phyloP scores from a whole-genome alignment of 1,284 basidiomycete genomes.

The Golubevia pallescens region DNA sequence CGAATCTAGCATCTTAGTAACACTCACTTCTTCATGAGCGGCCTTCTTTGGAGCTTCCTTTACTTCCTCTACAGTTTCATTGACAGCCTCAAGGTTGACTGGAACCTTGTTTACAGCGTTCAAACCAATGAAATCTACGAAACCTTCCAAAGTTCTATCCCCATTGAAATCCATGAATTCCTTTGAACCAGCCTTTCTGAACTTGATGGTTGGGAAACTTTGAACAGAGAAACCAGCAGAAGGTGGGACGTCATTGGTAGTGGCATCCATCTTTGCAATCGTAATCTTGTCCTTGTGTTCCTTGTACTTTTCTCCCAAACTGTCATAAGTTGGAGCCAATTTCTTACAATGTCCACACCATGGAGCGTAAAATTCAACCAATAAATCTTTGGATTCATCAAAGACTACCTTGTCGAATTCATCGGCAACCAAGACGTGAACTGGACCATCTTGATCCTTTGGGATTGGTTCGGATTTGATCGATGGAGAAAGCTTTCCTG shows the following conservation, averaged over 20 bases:
- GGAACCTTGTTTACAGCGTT: constrained; percentile 59
- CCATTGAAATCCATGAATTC: constrained; percentile 80
- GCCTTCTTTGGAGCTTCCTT: too few species aligned
- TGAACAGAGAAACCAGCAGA: constrained; percentile 77
- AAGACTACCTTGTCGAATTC: constrained; percentile 82
- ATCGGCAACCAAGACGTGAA: constrained; percentile 84
- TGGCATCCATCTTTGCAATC: constrained; percentile 90
- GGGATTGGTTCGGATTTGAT: constrained; percentile 92
- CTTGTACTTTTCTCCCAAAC: constrained; percentile 83
- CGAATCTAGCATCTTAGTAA: too few species aligned
- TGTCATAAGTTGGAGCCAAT: constrained; percentile 92
- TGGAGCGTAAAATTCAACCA: constrained; percentile 91
- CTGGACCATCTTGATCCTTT: constrained; percentile 79
- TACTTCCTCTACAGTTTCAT: too few species aligned
- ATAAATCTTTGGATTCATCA: constrained; percentile 88
- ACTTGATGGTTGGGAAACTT: constrained; percentile 96
- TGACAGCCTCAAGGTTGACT: constrained; percentile 12
- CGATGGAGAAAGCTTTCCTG: constrained; percentile 78
- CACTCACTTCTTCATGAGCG: too few species aligned
- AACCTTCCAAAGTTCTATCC: constrained; percentile 58
- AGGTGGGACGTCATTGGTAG: constrained; percentile 92
- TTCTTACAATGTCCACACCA: constrained; percentile 90
- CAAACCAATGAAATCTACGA: constrained; percentile 53
- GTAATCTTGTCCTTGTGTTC: constrained; percentile 77
- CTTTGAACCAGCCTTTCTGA: constrained; percentile 85